Base-by-base conservation (phyloP, 352 stramenopile species). In the Phytopythium litorale region DNA sequence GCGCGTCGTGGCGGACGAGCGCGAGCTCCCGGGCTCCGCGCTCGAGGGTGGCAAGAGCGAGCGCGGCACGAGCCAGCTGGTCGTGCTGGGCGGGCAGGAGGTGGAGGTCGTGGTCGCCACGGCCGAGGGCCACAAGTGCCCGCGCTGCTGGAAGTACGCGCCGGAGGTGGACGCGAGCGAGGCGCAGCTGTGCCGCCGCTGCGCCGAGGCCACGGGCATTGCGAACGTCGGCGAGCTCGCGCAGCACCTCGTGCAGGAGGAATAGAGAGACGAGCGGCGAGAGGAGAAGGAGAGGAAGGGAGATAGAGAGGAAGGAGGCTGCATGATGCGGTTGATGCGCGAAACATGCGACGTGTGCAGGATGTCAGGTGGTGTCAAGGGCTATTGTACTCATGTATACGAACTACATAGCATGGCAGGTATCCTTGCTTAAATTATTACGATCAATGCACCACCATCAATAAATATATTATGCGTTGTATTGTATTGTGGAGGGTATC, bases 141-240 rank as follows among this genome's bases (percentile, higher is more conserved):
- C 86, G 33, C 87, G 88, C 16, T 97, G 88, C 79, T 97, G 87
- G 87, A 94, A 96, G 66, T 94, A 92, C 61, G 67, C 76, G 32
- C 49, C 61, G 0, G 81, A 88, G 42, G 81, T 91, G 9, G 79
- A 91, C 55, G 73, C 59, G 1, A 62, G 53, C 0, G 81, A 88
- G 70, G 78, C 75, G 28, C 70, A 71, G 56, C 66, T 91, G 21
- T 91, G 81, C 60, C 12, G 76, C 33, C 81, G 81, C 37, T 91
- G 81, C 60, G 75, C 75, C 11, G 35, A 59, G 5, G 81, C 78
- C 56, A 88, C 81, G 11, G 60, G 79, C 55, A 54, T 87, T 23
- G 35, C 64, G 12, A 87, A 68, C 43, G 72, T 88, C 64, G 56
- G 43, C 12, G 78, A 87, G 57, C 63, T 91, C 33, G 75, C 77